Percentiles rank a stretch among this genome's conserved stretches.
Conservation (phyloP, 2,329 filamentous ascomycete species). For the Lasiodiplodia hormozganensis region DNA sequence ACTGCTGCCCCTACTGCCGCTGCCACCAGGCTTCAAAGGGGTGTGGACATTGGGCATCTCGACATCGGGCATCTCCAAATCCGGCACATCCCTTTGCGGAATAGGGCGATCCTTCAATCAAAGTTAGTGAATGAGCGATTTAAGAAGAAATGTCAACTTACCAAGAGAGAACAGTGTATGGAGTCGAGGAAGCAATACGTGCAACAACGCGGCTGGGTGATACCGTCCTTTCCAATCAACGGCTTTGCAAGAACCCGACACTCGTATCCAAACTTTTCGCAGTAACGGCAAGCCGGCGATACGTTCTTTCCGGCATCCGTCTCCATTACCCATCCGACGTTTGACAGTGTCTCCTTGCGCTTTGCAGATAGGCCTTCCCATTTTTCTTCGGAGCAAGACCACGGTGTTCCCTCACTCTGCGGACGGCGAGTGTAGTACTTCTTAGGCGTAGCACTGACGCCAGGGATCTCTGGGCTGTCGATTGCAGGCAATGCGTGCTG, state of each 20-base stretch:
- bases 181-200: not conserved
- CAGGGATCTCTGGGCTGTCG: not conserved
- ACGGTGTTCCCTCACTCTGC: not conserved
- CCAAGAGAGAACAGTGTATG: not conserved
- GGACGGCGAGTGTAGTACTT: not conserved
- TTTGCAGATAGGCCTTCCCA: not conserved
- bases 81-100: not conserved
- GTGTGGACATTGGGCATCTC: not conserved
- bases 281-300: not conserved
- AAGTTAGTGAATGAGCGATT: not conserved
- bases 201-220: not conserved
- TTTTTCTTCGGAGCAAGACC: not conserved
- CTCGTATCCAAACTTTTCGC: not conserved
- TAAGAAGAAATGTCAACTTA: not conserved
- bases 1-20: not conserved
- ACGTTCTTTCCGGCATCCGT: not conserved
- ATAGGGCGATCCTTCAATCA: not conserved
- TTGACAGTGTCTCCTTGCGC: not conserved
- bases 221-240: not conserved
- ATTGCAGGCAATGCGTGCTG: not conserved
- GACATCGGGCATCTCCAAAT: not conserved
- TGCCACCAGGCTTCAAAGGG: not conserved
- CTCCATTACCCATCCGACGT: not conserved
- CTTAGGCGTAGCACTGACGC: too few relatives aligned
- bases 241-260: not conserved